Conservation (phyloP, 2,329 filamentous ascomycete species). For the Exserohilum rostratum region DNA sequence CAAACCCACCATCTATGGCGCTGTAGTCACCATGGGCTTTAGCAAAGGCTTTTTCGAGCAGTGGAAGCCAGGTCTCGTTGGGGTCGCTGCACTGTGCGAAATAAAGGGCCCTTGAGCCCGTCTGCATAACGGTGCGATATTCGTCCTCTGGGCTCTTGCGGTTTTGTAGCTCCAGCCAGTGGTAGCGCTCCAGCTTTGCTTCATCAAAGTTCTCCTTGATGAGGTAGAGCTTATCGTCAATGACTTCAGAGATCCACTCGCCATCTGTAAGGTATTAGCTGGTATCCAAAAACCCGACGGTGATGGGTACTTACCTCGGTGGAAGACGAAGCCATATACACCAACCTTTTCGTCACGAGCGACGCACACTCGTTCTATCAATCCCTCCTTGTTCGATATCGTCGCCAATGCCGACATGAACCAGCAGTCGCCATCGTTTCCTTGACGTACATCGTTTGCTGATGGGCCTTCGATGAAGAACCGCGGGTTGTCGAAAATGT, state of each 20-base stretch:
- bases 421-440: slow-evolving; percentile 83
- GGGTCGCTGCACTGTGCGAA: slow-evolving; percentile 77
- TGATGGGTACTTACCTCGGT: slow-evolving; percentile 59
- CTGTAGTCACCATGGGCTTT: slow-evolving; percentile 83
- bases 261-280: slow-evolving; percentile 63
- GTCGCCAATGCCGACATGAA: slow-evolving; percentile 81
- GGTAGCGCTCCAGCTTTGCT: slow-evolving; percentile 70
- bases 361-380: slow-evolving; percentile 77
- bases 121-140: slow-evolving; percentile 72
- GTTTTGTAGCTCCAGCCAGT: slow-evolving; percentile 74
- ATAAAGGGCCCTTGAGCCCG: slow-evolving; percentile 76
- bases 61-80: slow-evolving; percentile 82
- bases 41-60: slow-evolving; percentile 83
- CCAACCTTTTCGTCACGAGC: slow-evolving; percentile 74
- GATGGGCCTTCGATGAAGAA: slow-evolving; percentile 81
- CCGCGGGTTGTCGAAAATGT: slow-evolving; percentile 76
- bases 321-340: slow-evolving; percentile 86
- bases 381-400: slow-evolving; percentile 71
- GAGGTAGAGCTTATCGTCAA: slow-evolving; percentile 89
- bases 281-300: slow-evolving; percentile 2
- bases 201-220: slow-evolving; percentile 84
- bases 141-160: slow-evolving; percentile 73
- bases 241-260: slow-evolving; percentile 89
- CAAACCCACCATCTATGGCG: slow-evolving; percentile 75
- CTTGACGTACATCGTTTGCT: slow-evolving; percentile 79